Percentiles rank a stretch among this genome's conserved stretches.
These are phyloP conservation scores for Ascochyta rabiei DNA, from an alignment of 2,329 filamentous ascomycete species.

Conservation along the genomic window DNA sequence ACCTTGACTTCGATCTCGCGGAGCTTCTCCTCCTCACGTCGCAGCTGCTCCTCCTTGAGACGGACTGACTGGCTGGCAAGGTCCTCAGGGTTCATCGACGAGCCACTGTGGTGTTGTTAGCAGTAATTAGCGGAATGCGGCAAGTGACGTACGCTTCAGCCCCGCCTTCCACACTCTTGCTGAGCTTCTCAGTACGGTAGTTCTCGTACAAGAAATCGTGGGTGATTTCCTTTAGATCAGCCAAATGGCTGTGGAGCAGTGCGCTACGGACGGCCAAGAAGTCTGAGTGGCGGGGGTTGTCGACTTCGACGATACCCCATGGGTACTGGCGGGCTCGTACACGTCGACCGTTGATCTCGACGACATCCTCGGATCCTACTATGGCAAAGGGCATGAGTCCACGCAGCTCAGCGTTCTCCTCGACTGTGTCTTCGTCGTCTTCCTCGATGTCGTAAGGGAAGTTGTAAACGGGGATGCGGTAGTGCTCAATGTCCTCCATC, in stretches of 20 bases:
- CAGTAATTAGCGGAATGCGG: neutral
- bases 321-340: slow-evolving; percentile 97
- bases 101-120: slow-evolving; percentile 61
- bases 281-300: slow-evolving; percentile 98
- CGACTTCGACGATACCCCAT: slow-evolving; percentile 98
- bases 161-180: slow-evolving; percentile 96
- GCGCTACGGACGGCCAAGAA: slow-evolving; percentile 97
- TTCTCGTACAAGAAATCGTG: slow-evolving; percentile 99
- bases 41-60: slow-evolving; percentile 98
- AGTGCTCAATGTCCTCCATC: slow-evolving; percentile 99
- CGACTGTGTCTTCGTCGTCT: slow-evolving; percentile 98
- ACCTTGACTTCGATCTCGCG: slow-evolving; percentile 99
- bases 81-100: slow-evolving; percentile 97
- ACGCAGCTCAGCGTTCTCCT: slow-evolving; percentile 97
- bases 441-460: slow-evolving; percentile 99
- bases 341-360: slow-evolving; percentile 91
- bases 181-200: slow-evolving; percentile 99
- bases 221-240: slow-evolving; percentile 98
- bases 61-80: slow-evolving; percentile 96
- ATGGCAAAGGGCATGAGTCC: slow-evolving; percentile 99
- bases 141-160: slow-evolving; percentile 75
- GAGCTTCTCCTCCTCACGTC: slow-evolving; percentile 99
- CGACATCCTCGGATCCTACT: slow-evolving; percentile 92
- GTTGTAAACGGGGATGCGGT: slow-evolving; percentile 99
- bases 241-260: slow-evolving; percentile 95